phyloP scores from a whole-genome alignment of 108 stramenopile genomes.

The Fragilaria radians region DNA sequence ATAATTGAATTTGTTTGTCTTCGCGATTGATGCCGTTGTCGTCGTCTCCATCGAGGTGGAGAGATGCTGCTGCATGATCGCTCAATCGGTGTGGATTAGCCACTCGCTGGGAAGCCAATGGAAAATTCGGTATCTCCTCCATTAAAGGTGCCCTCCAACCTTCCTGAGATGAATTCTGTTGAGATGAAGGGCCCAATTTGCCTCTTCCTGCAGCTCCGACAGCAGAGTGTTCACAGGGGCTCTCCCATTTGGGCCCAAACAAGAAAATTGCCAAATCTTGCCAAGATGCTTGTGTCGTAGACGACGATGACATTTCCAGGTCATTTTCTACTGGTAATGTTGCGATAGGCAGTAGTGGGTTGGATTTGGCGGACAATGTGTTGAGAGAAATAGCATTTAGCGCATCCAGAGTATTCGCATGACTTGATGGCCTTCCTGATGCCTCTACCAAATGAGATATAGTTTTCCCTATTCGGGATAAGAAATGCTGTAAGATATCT shows the following conservation, averaged over 20 bases:
- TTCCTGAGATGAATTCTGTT: background rate
- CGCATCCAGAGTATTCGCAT: conserved; percentile 75
- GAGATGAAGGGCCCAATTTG: conserved; percentile 32
- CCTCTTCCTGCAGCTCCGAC: conserved; percentile 24
- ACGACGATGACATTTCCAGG: background rate
- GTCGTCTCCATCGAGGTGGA: conserved; percentile 37
- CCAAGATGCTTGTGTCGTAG: conserved; percentile 31
- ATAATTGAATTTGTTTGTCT: no score
- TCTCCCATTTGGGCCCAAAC: conserved; percentile 74
- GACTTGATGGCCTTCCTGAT: conserved; percentile 65
- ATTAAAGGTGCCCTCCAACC: conserved; percentile 79
- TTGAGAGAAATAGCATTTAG: conserved; percentile 56
- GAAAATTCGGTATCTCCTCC: conserved; percentile 53
- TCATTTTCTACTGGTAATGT: conserved; percentile 22
- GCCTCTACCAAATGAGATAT: conserved; percentile 57
- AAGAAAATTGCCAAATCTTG: conserved; percentile 70
- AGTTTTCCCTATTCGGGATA: conserved; percentile 49
- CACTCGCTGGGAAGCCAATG: conserved; percentile 30
- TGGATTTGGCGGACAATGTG: no score
- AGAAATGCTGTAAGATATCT: conserved; percentile 52
- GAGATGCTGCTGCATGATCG: conserved; percentile 26
- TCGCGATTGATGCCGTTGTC: conserved; percentile 15
- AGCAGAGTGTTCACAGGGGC: conserved; percentile 19
- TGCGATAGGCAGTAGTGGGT: no score
- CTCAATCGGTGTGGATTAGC: conserved; percentile 70